phyloP scores from a whole-genome alignment of 2,329 filamentous ascomycete genomes.

The Pseudocercospora pini-densiflorae region DNA sequence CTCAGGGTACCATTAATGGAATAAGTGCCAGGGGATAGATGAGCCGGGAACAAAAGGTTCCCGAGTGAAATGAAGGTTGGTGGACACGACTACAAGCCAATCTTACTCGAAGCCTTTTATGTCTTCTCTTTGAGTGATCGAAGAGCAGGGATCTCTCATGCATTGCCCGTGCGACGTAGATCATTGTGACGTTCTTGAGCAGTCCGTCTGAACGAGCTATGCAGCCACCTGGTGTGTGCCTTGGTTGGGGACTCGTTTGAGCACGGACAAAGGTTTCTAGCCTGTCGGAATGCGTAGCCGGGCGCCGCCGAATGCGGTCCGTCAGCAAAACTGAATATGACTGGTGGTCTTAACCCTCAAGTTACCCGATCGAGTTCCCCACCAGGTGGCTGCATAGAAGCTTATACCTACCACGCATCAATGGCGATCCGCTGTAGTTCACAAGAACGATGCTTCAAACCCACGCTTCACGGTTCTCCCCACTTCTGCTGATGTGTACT shows the following conservation, averaged over 20 bases:
- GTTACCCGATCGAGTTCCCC: neutral
- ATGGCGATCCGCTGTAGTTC: slow-evolving; percentile 5
- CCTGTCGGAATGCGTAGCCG: neutral
- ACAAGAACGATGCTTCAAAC: slow-evolving; percentile 9
- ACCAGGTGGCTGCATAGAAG: slow-evolving; percentile 2
- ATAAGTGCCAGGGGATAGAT: slow-evolving; percentile 3
- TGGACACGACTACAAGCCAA: slow-evolving; percentile 5
- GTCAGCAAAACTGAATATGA: neutral
- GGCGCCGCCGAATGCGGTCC: neutral
- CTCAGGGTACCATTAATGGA: slow-evolving; percentile 5
- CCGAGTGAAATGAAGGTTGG: slow-evolving; percentile 11
- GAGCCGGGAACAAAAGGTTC: slow-evolving; percentile 11
- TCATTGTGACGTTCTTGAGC: neutral
- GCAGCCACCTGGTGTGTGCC: neutral
- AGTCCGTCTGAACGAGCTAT: slow-evolving; percentile 7
- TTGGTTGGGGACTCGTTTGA: neutral
- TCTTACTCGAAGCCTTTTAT: slow-evolving; percentile 13
- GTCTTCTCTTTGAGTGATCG: slow-evolving; percentile 13
- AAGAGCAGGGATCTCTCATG: slow-evolving; percentile 11
- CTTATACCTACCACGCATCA: slow-evolving; percentile 9
- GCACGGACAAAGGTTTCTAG: neutral
- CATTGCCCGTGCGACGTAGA: neutral
- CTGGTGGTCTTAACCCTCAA: neutral
- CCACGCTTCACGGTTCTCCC: slow-evolving; percentile 7
- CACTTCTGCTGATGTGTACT: slow-evolving; percentile 11